These are phyloP conservation scores for Phytophthora multivora DNA, from an alignment of 352 stramenopile species.

Conservation along the genomic window DNA sequence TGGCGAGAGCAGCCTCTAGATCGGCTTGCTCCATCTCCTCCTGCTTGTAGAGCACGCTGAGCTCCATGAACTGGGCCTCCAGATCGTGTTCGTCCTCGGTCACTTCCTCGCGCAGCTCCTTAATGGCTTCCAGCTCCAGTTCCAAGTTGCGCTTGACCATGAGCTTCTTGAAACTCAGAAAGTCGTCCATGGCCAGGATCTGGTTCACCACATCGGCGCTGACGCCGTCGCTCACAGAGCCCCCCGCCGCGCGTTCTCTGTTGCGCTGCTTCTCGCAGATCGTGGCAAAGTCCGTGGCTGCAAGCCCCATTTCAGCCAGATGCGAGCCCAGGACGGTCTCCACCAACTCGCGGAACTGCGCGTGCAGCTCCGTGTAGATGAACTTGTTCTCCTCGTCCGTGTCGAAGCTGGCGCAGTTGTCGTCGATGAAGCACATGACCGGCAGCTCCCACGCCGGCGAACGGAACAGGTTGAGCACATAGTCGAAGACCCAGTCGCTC, in stretches of 20 bases:
- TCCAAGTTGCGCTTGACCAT: conserved; percentile 93
- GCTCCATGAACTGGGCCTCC: conserved; percentile 82
- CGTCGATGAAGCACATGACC: conserved; percentile 91
- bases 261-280: conserved; percentile 77
- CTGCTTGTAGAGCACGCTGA: conserved; percentile 86
- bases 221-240: conserved; percentile 37
- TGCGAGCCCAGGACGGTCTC: conserved; percentile 80
- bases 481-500: conserved; percentile 90
- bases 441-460: conserved; percentile 88
- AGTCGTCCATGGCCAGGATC: conserved; percentile 91
- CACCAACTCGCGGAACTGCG: conserved; percentile 82
- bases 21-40: conserved; percentile 88
- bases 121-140: conserved; percentile 90
- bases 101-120: conserved; percentile 69
- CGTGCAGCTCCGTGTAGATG: conserved; percentile 83
- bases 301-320: conserved; percentile 86
- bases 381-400: conserved; percentile 92
- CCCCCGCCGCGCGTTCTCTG: conserved; percentile 29
- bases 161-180: conserved; percentile 92
- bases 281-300: conserved; percentile 80
- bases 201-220: conserved; percentile 85
- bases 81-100: conserved; percentile 39
- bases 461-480: conserved; percentile 87
- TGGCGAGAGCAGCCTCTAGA: conserved; percentile 75
- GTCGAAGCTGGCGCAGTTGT: conserved; percentile 89